phyloP scores from a whole-genome alignment of 2,329 filamentous ascomycete genomes.

The Diatrype stigma region DNA sequence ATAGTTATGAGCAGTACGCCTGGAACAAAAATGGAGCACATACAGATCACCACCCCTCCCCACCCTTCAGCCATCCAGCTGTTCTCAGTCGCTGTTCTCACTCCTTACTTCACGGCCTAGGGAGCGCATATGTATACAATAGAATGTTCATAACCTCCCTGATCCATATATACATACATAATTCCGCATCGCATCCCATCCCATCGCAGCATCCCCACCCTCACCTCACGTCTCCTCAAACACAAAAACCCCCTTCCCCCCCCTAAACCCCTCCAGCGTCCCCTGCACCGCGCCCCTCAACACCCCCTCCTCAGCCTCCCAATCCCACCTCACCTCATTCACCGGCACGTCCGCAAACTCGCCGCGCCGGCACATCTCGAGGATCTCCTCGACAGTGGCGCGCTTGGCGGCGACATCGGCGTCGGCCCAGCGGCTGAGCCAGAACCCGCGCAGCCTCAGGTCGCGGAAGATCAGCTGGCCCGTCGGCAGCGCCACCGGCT shows the following conservation, averaged over 20 bases:
- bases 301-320: conserved; percentile 67
- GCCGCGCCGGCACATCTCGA: conserved; percentile 69
- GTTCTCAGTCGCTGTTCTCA: too few species aligned
- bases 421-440: conserved; percentile 88
- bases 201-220: too few species aligned
- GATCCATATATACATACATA: too few species aligned
- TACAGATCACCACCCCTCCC: too few species aligned
- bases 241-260: conserved; percentile 86
- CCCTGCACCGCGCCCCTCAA: conserved; percentile 74
- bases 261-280: conserved; percentile 77
- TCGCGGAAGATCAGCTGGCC: conserved; percentile 92
- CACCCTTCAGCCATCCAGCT: too few species aligned
- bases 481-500: conserved; percentile 77
- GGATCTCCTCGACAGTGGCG: conserved; percentile 77
- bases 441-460: conserved; percentile 85
- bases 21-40: too few species aligned
- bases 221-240: conserved; percentile 62
- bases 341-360: conserved; percentile 81
- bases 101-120: too few species aligned
- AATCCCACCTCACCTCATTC: conserved; percentile 78
- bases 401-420: conserved; percentile 68
- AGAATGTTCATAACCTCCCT: too few species aligned
- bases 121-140: too few species aligned
- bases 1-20: too few species aligned
- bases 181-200: too few species aligned